phyloP scores from a whole-genome alignment of 495 filamentous ascomycete genomes.

The Trichoderma erinaceum region DNA sequence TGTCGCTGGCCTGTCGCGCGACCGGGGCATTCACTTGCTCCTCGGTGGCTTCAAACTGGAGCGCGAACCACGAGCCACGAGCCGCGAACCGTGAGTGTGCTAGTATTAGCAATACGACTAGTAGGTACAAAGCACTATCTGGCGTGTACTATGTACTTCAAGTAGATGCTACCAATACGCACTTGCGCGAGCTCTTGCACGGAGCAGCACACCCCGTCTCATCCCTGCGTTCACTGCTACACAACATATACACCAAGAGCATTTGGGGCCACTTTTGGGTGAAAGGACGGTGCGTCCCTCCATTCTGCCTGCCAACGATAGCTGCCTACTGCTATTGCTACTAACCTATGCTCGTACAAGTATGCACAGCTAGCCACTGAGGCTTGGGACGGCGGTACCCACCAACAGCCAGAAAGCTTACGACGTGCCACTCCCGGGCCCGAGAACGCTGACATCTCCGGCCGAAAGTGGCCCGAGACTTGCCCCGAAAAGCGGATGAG shows the following conservation, averaged over 20 bases:
- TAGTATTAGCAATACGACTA: neutral
- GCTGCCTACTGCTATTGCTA: neutral
- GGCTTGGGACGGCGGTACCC: neutral
- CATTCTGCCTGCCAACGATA: neutral
- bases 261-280: conserved; percentile 1
- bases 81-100: conserved; percentile 5
- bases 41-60: neutral
- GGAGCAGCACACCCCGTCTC: neutral
- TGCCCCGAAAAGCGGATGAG: conserved; percentile 6
- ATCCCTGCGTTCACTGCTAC: neutral
- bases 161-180: neutral
- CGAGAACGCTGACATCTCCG: conserved; percentile 2
- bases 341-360: neutral
- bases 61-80: conserved; percentile 13
- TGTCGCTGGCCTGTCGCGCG: conserved; percentile 14
- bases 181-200: neutral
- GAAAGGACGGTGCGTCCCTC: neutral
- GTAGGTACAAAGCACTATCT: neutral
- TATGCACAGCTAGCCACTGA: neutral
- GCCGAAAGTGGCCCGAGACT: conserved; percentile 4
- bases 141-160: neutral
- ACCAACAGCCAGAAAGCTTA: neutral
- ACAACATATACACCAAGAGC: neutral
- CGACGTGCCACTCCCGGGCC: neutral
- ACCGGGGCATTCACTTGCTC: neutral